Conservation (phyloP, 495 filamentous ascomycete genomes). For the Cercophora scortea region DNA sequence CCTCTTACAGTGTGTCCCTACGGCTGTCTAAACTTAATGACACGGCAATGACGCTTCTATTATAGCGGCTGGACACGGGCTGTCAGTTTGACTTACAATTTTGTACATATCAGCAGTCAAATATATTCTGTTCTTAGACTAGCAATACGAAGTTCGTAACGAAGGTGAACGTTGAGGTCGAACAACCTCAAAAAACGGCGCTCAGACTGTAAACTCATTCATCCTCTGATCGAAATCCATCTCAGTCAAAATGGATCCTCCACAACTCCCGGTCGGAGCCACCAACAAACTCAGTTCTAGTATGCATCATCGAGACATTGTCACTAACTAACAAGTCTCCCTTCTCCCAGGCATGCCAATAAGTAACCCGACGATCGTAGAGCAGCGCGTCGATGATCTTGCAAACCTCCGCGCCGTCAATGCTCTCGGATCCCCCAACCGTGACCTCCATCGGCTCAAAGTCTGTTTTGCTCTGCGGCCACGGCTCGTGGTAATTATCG, state of each 20-base stretch:
- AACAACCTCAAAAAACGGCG: too few species aligned
- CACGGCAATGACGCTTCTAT: neutral
- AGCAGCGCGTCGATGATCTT: slow-evolving; percentile 25
- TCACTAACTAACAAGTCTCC: slow-evolving; percentile 50
- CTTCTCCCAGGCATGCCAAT: slow-evolving; percentile 41
- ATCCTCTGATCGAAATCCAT: too few species aligned
- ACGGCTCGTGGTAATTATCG: slow-evolving; percentile 51
- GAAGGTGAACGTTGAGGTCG: too few species aligned
- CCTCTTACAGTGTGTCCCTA: too few species aligned
- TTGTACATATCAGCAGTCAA: neutral
- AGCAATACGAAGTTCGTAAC: too few species aligned
- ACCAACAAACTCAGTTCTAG: slow-evolving; percentile 36
- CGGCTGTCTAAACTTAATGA: neutral
- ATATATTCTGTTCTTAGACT: neutral
- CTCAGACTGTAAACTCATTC: too few species aligned
- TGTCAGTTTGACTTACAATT: neutral
- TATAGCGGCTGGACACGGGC: neutral
- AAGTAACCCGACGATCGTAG: slow-evolving; percentile 44
- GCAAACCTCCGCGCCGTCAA: slow-evolving; percentile 4
- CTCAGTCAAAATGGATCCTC: slow-evolving; percentile 38
- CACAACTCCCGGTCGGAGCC: slow-evolving; percentile 41
- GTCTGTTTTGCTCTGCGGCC: slow-evolving; percentile 40
- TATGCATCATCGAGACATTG: slow-evolving; percentile 46
- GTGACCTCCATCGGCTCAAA: slow-evolving; percentile 39
- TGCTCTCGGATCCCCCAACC: slow-evolving; percentile 25